Conservation (phyloP, 164 flowering plant genomes). For the Echeveria elegans region DNA sequence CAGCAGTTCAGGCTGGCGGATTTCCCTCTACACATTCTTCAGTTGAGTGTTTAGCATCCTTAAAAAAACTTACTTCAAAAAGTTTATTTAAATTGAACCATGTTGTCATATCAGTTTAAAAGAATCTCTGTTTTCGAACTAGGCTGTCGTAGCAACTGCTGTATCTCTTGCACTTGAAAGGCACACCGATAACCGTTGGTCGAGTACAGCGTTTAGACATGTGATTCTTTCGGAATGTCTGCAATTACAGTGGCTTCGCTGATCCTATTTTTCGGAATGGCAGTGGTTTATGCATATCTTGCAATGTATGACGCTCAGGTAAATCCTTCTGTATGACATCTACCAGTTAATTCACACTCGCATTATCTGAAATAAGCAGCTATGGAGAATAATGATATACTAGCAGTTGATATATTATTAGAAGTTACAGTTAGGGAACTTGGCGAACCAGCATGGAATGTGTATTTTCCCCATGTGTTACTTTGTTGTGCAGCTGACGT, state of each 20-base stretch:
- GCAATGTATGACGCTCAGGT: slow-evolving; percentile 88
- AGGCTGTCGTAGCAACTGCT: slow-evolving; percentile 73
- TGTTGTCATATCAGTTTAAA: background rate
- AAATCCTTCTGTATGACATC: background rate
- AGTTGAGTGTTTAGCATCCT: slow-evolving; percentile 25
- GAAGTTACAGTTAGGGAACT: background rate
- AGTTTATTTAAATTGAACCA: background rate
- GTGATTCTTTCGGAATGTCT: background rate
- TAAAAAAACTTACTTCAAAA: no score
- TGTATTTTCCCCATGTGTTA: background rate
- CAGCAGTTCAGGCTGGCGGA: slow-evolving; percentile 58
- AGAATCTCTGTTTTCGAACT: slow-evolving; percentile 2
- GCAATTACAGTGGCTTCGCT: slow-evolving; percentile 58
- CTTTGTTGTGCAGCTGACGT: background rate
- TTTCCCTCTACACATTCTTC: slow-evolving; percentile 93
- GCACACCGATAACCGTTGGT: slow-evolving; percentile 16
- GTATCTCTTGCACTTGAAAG: slow-evolving; percentile 70
- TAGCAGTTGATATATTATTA: background rate
- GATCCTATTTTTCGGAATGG: slow-evolving; percentile 68
- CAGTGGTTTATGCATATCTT: slow-evolving; percentile 69
- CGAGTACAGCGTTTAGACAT: background rate
- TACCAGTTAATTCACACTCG: background rate
- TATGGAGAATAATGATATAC: background rate
- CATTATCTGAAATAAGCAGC: background rate
- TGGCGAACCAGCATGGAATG: background rate